Evolutionary conservation across 2,329 filamentous ascomycete genomes (phyloP).

Genomic region (Geosmithia morbida): DNA sequence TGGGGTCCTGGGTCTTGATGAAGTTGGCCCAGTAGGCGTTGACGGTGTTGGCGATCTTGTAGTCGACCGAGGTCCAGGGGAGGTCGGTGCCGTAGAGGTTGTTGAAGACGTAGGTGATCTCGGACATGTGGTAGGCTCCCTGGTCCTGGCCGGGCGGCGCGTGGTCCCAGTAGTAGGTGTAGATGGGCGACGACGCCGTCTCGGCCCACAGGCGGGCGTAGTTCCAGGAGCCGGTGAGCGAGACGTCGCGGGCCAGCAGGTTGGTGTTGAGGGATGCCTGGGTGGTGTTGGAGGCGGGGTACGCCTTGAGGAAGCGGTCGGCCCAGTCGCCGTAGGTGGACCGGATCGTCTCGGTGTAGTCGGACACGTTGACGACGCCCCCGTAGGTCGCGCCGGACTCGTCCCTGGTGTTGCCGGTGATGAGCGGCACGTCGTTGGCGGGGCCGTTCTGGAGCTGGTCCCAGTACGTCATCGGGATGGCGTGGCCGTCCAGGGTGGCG

Average conservation of each 20-base stretch:
- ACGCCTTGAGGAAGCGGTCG: constrained; percentile 8
- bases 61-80: constrained; percentile 2
- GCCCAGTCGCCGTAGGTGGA: constrained; percentile 3
- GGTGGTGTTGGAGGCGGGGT: constrained; percentile 10
- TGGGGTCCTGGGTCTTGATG: constrained; percentile 1
- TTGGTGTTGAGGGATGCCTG: not conserved
- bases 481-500: constrained; percentile 3
- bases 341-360: constrained; percentile 43
- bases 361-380: constrained; percentile 39
- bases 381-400: constrained; percentile 41
- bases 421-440: constrained; percentile 4
- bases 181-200: constrained; percentile 1
- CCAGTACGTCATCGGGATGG: constrained; percentile 3
- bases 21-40: constrained; percentile 1
- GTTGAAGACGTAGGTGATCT: constrained; percentile 22
- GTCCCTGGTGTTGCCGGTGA: constrained; percentile 5
- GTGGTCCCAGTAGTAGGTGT: constrained; percentile 8
- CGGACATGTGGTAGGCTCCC: constrained; percentile 20
- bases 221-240: constrained; percentile 1
- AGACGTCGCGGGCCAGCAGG: not conserved
- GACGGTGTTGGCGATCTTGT: constrained; percentile 3
- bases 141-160: constrained; percentile 17
- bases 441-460: constrained; percentile 2
- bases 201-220: constrained; percentile 1
- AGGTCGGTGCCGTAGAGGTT: constrained; percentile 12